These are phyloP conservation scores for Larix kaempferi DNA, from an alignment of 75 land plant genomes.

Conservation along the genomic window DNA sequence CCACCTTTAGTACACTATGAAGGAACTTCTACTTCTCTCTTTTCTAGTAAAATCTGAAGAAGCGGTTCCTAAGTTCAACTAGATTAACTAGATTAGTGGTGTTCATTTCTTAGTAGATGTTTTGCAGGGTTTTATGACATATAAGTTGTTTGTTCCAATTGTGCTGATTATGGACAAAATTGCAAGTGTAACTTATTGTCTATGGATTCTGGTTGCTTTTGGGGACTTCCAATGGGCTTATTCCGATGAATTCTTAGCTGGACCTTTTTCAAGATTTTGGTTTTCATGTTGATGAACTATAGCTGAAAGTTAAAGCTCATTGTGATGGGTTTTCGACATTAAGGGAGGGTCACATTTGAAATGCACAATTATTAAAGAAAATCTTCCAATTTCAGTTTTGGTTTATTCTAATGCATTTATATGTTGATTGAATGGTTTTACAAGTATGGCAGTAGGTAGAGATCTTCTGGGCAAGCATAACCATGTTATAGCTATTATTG, in stretches of 20 bases:
- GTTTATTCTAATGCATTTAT: neutral
- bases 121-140: too few relatives aligned
- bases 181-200: neutral
- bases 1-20: neutral
- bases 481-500: too few relatives aligned
- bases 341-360: neutral
- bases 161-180: neutral
- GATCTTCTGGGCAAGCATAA: slow-evolving; percentile 69
- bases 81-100: too few relatives aligned
- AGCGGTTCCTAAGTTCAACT: too few relatives aligned
- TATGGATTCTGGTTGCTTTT: too few relatives aligned
- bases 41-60: too few relatives aligned
- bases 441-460: slow-evolving; percentile 91
- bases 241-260: neutral
- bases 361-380: neutral
- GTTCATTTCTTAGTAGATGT: too few relatives aligned
- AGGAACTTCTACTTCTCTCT: too few relatives aligned
- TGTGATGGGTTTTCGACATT: neutral
- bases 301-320: neutral
- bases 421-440: slow-evolving; percentile 11
- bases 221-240: too few relatives aligned
- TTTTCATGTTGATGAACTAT: neutral
- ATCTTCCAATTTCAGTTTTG: neutral
- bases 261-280: neutral
- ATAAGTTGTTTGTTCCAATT: neutral